Conservation (phyloP, 2,329 filamentous ascomycete species). For the Dactylellina sp. region DNA sequence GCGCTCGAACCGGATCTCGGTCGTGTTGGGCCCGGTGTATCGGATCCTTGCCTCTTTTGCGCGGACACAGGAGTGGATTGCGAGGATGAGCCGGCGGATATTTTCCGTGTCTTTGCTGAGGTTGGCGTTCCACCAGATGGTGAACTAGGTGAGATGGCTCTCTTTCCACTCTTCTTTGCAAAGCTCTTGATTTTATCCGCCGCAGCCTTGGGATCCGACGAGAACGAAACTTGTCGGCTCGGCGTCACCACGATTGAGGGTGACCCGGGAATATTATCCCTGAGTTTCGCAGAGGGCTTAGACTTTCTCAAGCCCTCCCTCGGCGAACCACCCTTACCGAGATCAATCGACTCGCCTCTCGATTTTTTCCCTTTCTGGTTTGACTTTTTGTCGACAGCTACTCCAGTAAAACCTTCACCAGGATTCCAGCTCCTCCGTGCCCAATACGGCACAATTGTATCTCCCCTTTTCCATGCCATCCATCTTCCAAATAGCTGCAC, state of each 20-base stretch:
- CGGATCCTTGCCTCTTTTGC: constrained; percentile 48
- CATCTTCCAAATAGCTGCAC: constrained; percentile 73
- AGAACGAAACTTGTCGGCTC: constrained; percentile 52
- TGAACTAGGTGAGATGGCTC: constrained; percentile 39
- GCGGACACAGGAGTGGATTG: constrained; percentile 43
- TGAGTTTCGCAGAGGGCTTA: constrained; percentile 49
- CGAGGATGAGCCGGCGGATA: constrained; percentile 37
- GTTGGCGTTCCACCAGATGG: constrained; percentile 19
- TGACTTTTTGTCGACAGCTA: constrained; percentile 19
- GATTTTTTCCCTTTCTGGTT: constrained; percentile 34
- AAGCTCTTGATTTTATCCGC: constrained; percentile 54
- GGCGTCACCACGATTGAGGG: constrained; percentile 54
- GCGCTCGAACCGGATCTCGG: constrained; percentile 44
- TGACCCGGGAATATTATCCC: constrained; percentile 46
- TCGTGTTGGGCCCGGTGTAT: constrained; percentile 40
- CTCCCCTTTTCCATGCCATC: constrained; percentile 76
- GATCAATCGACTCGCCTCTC: constrained; percentile 29
- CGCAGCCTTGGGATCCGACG: constrained; percentile 46
- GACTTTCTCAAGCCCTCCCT: constrained; percentile 50
- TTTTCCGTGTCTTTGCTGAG: constrained; percentile 40
- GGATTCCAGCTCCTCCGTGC: constrained; percentile 68
- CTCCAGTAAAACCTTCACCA: constrained; percentile 62
- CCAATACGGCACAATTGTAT: constrained; percentile 73
- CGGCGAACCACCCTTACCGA: constrained; percentile 45
- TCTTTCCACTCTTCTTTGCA: constrained; percentile 50